Base-by-base conservation (phyloP, 2,329 filamentous ascomycete species). In the Alternaria solani region DNA sequence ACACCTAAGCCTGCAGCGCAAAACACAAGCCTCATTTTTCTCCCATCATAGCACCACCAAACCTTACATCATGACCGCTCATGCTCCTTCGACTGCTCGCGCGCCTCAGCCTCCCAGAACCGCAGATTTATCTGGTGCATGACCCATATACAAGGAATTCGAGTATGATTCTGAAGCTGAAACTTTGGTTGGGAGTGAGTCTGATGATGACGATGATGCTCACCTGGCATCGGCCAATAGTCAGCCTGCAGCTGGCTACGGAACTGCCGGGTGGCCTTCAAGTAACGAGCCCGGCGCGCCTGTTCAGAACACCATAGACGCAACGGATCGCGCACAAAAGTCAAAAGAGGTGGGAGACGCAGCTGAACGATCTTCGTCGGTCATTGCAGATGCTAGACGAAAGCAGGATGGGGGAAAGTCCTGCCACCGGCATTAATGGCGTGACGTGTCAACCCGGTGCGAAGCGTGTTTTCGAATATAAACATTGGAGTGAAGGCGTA, bases 111-210 rank as follows among this genome's bases (percentile, higher is more conserved):
- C 28, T 38, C 25, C 25, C 25, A 25, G 32, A 23, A 11, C 51
- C 49, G 14, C 23, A 61, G 23, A 34, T 63, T 2, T 58, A 38
- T 30, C 54, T 63, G 9, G 25, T 57, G 4, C 32, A 63, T 51
- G 58, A 63, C 46, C 54, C 51, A 14, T 25, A 9, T 12, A 46
- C 47, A 20, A 55, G 32, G 14, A 41, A 11, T 2, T 52, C 41
- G 23, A 57, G 48, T 34, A 42, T 63, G 18, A 49, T 43, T 55
- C 34, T 63, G 26, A 58, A 55, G 32, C 20, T 57, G 38, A 51
- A 18, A 46, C 41, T 63, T 16, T 58, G 51, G 51, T 55, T 32
- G 30, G 28, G 38, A n/a, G 16, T 58, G 39, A 55, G 54, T 41
- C n/a, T 63, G 26, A 60, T 57, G 42, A 38, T 42, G 32, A 48